Evolutionary conservation across 352 stramenopile species (phyloP).

Genomic region (Pythium aphanidermatum): DNA sequence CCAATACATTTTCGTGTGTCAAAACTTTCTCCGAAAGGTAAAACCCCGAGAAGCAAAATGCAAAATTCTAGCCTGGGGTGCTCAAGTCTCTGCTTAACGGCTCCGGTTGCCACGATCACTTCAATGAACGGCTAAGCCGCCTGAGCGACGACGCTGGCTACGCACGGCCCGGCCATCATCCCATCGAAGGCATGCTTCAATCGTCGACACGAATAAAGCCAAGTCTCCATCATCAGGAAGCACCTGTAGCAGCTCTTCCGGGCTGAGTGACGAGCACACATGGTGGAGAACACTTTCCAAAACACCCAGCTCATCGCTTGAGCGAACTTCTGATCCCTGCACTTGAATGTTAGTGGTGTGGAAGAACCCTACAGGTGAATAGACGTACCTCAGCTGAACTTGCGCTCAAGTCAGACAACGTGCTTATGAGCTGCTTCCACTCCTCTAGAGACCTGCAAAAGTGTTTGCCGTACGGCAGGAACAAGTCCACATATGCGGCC

Average conservation of each 20-base stretch:
- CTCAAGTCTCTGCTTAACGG: too few species aligned
- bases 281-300: slow-evolving; percentile 64
- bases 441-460: slow-evolving; percentile 67
- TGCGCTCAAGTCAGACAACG: slow-evolving; percentile 40
- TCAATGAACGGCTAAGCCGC: too few species aligned
- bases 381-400: slow-evolving; percentile 27
- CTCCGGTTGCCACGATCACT: too few species aligned
- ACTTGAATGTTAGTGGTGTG: too few species aligned
- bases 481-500: slow-evolving; percentile 45
- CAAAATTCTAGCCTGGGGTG: too few species aligned
- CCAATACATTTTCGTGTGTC: too few species aligned
- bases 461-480: slow-evolving; percentile 67
- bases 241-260: slow-evolving; percentile 70
- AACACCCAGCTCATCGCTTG: slow-evolving; percentile 31
- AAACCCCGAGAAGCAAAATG: too few species aligned
- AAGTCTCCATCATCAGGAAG: slow-evolving; percentile 74
- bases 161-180: slow-evolving; percentile 34
- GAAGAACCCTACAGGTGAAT: not conserved
- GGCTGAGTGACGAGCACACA: slow-evolving; percentile 61
- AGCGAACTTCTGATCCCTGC: slow-evolving; percentile 1
- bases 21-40: too few species aligned
- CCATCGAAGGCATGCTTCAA: slow-evolving; percentile 56
- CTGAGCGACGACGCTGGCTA: too few species aligned
- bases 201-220: slow-evolving; percentile 64
- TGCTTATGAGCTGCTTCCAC: slow-evolving; percentile 70